A percentile compares a stretch with the other conserved stretches of the same genome.
Conservation (phyloP, 2,329 filamentous ascomycete genomes). For the Fusarium poae region DNA sequence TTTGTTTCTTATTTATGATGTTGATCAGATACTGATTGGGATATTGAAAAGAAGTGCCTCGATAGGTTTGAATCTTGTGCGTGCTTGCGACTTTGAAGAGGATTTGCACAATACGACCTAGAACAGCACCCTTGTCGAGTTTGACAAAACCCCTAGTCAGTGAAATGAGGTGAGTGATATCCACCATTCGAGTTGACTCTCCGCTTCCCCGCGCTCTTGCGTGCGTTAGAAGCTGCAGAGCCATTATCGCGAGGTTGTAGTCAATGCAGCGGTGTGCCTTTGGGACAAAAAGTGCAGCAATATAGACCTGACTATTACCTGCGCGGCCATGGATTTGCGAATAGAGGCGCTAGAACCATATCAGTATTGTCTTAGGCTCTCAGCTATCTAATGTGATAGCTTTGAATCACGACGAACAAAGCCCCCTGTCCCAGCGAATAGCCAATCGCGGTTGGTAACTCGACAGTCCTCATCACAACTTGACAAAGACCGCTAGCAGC, state of each 20-base stretch:
- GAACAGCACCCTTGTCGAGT: conserved; percentile 13
- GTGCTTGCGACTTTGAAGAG: conserved; percentile 1
- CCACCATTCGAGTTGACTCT: conserved; percentile 24
- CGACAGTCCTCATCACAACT: conserved; percentile 40
- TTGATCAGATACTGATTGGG: conserved; percentile 10
- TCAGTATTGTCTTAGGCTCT: conserved; percentile 33
- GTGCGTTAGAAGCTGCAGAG: conserved; percentile 14
- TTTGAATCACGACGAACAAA: conserved; percentile 41
- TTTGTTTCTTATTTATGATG: neutral
- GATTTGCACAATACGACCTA: conserved; percentile 10
- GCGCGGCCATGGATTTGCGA: conserved; percentile 25
- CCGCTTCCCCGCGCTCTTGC: conserved; percentile 38
- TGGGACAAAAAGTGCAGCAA: conserved; percentile 35
- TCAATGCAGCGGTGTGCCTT: conserved; percentile 45
- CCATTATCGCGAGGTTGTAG: conserved; percentile 30
- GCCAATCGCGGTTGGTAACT: conserved; percentile 37
- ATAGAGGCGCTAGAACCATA: conserved; percentile 40
- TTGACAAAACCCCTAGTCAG: conserved; percentile 12
- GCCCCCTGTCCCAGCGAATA: conserved; percentile 24
- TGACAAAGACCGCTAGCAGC: conserved; percentile 28
- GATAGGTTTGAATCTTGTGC: neutral
- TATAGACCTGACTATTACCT: conserved; percentile 34
- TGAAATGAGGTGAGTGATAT: conserved; percentile 26
- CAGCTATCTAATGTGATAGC: conserved; percentile 40
- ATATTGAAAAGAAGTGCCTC: conserved; percentile 10